Evolutionary conservation across 2,329 filamentous ascomycete genomes (phyloP), one percentile per base, ranked within the genome.

Genomic region (Xylaria sp.): DNA sequence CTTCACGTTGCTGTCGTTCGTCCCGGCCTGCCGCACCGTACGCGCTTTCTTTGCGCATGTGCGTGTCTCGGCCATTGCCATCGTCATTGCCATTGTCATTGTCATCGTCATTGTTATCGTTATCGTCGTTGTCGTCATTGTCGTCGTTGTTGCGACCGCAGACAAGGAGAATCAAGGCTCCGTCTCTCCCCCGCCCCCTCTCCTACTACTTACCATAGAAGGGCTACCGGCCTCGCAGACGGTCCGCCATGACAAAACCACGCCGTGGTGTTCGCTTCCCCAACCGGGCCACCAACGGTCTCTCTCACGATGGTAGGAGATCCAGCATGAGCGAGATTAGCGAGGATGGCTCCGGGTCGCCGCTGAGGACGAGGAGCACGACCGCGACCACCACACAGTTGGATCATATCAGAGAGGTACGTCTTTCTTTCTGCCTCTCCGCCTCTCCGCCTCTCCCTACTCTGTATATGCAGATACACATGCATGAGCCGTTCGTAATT

Each of bases 241-340:
- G 15, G 33, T 13, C 27, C 69, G 63, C 61, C 69, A 78, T 78
- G 77, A 73, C 76, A 56, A 77, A 77, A 70, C 75, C 80, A 63
- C 81, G 81, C 69, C 83, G 85, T 77, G 85, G 85, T 74, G 85
- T 87, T 67, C 83, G 84, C 70, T 87, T 87, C 77, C 84, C 84
- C 72, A 81, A 82, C 73, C 84, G 82, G 22, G 25, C 36, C 77
- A 82, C 78, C 71, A 85, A 87, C 69, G 82, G 82, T 65, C 78
- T 81, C 60, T 72, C 70, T 64, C 75, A 77, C 67, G 84, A 91
- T 13, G 85, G 87, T 57, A 85, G 89, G 72, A 89, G 90, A 73
- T 86, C 87, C 65, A 92, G 90, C 83, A 89, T 92, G 79, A 92
- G 90, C 72, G 90, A 92, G 71, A 84, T 84, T 74, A 91, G 89